phyloP scores from a whole-genome alignment of 148 eudicot species.

The Rhododendron kiyosumense region DNA sequence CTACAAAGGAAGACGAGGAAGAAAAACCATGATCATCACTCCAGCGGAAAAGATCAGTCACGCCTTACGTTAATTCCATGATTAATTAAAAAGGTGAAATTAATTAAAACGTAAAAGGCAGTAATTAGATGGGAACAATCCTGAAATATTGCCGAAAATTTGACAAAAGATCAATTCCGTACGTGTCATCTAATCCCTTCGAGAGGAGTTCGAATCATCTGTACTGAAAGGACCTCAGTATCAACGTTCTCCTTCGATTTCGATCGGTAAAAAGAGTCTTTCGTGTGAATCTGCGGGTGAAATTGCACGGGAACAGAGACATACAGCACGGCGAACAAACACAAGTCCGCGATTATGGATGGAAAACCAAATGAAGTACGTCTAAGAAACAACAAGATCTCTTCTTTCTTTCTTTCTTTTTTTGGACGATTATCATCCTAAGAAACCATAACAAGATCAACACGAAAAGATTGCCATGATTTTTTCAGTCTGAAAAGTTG shows the following conservation, averaged over 20 bases:
- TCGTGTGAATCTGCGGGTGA: not conserved
- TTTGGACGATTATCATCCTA: too few species aligned
- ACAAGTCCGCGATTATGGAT: not conserved
- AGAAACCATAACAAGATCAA: not conserved
- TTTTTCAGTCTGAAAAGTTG: not conserved
- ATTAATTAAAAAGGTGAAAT: not conserved
- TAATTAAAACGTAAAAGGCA: not conserved
- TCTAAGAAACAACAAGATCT: not conserved
- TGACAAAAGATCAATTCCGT: not conserved
- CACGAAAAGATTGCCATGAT: not conserved
- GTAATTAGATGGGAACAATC: not conserved
- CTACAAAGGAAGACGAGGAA: not conserved
- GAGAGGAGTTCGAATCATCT: not conserved
- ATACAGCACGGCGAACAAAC: too few species aligned
- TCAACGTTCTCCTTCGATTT: not conserved
- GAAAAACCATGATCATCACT: not conserved
- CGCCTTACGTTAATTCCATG: not conserved
- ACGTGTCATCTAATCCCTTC: too few species aligned
- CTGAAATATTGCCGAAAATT: not conserved
- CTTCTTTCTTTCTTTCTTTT: not conserved
- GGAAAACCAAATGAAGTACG: not conserved
- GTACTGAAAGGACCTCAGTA: not conserved
- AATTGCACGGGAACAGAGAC: not conserved
- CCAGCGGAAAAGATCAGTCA: not conserved
- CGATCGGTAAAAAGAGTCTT: not conserved